Percentiles rank a stretch among this genome's conserved stretches.
These are phyloP conservation scores for Pleurotus salmoneostramineus DNA, from an alignment of 768 basidiomycete genomes.

Conservation along the genomic window DNA sequence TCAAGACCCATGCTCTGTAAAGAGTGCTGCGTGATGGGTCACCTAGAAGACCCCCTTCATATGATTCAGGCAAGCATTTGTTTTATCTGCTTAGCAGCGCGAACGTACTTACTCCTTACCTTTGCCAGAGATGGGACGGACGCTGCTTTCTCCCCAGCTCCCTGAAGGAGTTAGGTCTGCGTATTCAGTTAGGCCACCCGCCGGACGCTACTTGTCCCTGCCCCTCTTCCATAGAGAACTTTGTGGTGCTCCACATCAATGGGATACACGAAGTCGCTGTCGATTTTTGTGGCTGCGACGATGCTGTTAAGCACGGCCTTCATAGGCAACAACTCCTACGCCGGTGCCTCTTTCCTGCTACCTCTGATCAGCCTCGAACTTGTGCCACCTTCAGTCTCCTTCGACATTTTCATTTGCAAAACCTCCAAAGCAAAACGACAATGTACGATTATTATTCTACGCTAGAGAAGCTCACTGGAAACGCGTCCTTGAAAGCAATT, in stretches of 20 bases:
- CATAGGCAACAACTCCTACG: slow-evolving; percentile 10
- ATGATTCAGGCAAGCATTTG: not conserved
- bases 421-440: slow-evolving; percentile 11
- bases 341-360: slow-evolving; percentile 9
- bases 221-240: slow-evolving; percentile 11
- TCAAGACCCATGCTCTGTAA: not conserved
- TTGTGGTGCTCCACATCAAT: slow-evolving; percentile 24
- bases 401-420: slow-evolving; percentile 12
- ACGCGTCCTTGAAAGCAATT: not conserved
- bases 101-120: not conserved
- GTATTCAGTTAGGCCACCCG: slow-evolving; percentile 10
- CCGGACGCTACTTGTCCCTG: not conserved
- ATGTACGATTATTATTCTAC: slow-evolving; percentile 12
- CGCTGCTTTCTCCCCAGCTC: slow-evolving; percentile 2
- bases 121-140: slow-evolving; percentile 6
- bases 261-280: slow-evolving; percentile 26
- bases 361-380: slow-evolving; percentile 8
- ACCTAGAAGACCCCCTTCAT: not conserved
- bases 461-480: slow-evolving; percentile 6
- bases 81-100: not conserved
- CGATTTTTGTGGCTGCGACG: slow-evolving; percentile 26
- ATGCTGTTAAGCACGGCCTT: not conserved
- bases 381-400: slow-evolving; percentile 9
- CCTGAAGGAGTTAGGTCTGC: slow-evolving; percentile 14
- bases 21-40: not conserved